These are phyloP conservation scores for Arthrobotrys musiformis DNA, from an alignment of 2,329 filamentous ascomycete genomes.

Conservation along the genomic window DNA sequence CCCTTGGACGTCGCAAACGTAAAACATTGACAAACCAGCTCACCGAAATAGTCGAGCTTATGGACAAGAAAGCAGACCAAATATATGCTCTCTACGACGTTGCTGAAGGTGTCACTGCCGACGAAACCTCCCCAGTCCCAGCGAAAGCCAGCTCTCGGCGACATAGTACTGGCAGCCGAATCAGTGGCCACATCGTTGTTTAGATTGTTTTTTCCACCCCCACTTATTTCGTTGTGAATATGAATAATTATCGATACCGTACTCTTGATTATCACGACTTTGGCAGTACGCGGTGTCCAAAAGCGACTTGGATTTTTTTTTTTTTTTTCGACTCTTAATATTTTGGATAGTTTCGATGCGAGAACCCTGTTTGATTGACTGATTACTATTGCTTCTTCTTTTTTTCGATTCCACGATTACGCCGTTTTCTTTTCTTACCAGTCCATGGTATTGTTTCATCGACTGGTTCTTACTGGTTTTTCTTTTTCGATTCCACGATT, in stretches of 20 bases:
- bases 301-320: slow-evolving; percentile 6
- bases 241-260: background rate
- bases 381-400: slow-evolving; percentile 1
- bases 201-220: background rate
- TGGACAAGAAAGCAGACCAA: slow-evolving; percentile 60
- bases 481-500: background rate
- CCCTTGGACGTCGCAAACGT: slow-evolving; percentile 58
- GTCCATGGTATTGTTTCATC: too few relatives aligned
- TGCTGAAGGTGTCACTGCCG: slow-evolving; percentile 55
- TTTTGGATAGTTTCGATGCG: background rate
- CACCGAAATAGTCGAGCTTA: slow-evolving; percentile 59
- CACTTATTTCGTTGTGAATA: background rate
- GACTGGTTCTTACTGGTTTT: background rate
- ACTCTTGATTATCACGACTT: slow-evolving; percentile 20
- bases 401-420: background rate
- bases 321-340: background rate
- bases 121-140: slow-evolving; percentile 12
- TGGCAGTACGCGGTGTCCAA: slow-evolving; percentile 11
- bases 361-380: background rate
- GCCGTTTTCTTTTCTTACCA: background rate
- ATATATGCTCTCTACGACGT: slow-evolving; percentile 60
- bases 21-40: slow-evolving; percentile 58
- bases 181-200: slow-evolving; percentile 28
- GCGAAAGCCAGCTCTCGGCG: slow-evolving; percentile 19
- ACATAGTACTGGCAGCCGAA: slow-evolving; percentile 11